phyloP scores from a whole-genome alignment of 2,329 filamentous ascomycete genomes.

The Epichloe amarillans region DNA sequence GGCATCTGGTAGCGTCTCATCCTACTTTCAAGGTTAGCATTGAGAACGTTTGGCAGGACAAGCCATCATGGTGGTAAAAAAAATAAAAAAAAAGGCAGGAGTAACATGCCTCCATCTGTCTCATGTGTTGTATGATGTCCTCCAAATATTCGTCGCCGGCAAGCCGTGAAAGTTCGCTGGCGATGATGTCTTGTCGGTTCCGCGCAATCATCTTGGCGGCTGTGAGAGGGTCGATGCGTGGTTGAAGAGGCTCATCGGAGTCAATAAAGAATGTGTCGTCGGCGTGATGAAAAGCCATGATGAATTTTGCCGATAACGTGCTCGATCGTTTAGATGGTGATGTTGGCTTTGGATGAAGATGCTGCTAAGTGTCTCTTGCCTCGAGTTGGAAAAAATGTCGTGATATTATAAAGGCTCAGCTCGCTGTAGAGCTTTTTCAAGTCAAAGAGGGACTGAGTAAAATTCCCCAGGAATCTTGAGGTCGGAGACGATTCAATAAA shows the following conservation, averaged over 20 bases:
- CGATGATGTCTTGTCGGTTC: conserved; percentile 76
- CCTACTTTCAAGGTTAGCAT: conserved; percentile 26
- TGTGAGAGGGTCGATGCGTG: conserved; percentile 58
- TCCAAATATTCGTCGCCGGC: conserved; percentile 87
- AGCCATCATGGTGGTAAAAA: neutral
- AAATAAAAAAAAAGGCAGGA: neutral
- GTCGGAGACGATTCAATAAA: conserved; percentile 27
- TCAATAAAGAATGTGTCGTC: conserved; percentile 42
- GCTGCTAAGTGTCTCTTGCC: neutral
- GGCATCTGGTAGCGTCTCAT: conserved; percentile 85
- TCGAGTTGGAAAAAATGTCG: conserved; percentile 4
- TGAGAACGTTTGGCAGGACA: neutral
- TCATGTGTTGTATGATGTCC: conserved; percentile 88
- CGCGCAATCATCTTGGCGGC: conserved; percentile 66
- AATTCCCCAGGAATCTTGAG: conserved; percentile 40
- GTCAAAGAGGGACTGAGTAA: conserved; percentile 32
- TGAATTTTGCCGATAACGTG: conserved; percentile 14
- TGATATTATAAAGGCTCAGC: conserved; percentile 12
- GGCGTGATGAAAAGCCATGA: conserved; percentile 32
- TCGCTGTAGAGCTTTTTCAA: conserved; percentile 7
- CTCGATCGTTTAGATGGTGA: conserved; percentile 8
- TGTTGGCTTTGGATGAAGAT: neutral
- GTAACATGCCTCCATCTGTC: conserved; percentile 69
- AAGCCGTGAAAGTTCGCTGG: conserved; percentile 72
- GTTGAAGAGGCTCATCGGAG: conserved; percentile 33